Conservation (phyloP, 352 stramenopile genomes). For the Phytophthora chlamydospora region DNA sequence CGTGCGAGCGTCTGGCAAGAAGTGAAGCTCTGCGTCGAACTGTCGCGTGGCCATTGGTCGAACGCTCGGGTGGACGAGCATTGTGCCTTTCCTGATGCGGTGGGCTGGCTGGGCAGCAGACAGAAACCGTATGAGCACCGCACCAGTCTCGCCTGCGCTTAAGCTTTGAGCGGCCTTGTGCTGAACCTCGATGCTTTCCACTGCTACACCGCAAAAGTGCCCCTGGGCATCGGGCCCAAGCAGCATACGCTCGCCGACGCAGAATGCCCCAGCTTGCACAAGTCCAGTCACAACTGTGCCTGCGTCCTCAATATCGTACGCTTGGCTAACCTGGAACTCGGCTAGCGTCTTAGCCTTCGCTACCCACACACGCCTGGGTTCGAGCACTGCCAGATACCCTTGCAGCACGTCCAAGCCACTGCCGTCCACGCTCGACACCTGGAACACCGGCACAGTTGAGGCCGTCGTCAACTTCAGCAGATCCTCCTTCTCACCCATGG, state of each 20-base stretch:
- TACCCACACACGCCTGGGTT: slow-evolving; percentile 71
- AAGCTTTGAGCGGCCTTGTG: slow-evolving; percentile 64
- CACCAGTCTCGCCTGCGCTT: slow-evolving; percentile 72
- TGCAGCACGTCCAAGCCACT: slow-evolving; percentile 62
- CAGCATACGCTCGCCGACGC: slow-evolving; percentile 66
- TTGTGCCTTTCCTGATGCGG: slow-evolving; percentile 67
- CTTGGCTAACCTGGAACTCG: slow-evolving; percentile 83
- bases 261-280: slow-evolving; percentile 73
- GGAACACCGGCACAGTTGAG: slow-evolving; percentile 58
- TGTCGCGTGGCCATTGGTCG: slow-evolving; percentile 64
- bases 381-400: slow-evolving; percentile 56
- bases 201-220: slow-evolving; percentile 64
- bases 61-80: slow-evolving; percentile 76
- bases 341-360: slow-evolving; percentile 51
- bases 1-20: slow-evolving; percentile 56
- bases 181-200: slow-evolving; percentile 86
- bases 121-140: slow-evolving; percentile 63
- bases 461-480: slow-evolving; percentile 12
- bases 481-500: slow-evolving; percentile 20
- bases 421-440: slow-evolving; percentile 68
- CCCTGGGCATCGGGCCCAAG: slow-evolving; percentile 64
- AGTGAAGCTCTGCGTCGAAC: slow-evolving; percentile 81
- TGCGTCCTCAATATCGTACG: slow-evolving; percentile 75
- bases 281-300: slow-evolving; percentile 76
- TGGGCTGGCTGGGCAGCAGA: slow-evolving; percentile 21